Base-by-base conservation (phyloP, 2,329 filamentous ascomycete species). In the Septoria linicola region DNA sequence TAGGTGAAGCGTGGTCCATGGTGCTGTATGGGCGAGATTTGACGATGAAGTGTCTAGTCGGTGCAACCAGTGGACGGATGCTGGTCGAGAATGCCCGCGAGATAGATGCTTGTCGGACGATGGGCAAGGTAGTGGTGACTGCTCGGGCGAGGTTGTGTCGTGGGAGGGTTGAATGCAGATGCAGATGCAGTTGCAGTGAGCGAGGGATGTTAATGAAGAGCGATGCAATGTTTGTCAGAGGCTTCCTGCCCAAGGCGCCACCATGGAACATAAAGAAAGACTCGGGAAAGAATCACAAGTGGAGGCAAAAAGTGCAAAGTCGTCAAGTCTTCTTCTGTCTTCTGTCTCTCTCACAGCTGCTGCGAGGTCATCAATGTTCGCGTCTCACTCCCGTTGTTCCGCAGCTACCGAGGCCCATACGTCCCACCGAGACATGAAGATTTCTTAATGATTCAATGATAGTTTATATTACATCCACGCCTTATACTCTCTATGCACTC, bases 1-100 rank as follows among this genome's bases (percentile, higher is more conserved):
- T 69, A n/a, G 59, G 45, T n/a, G 61, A 55, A 25, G 62, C 51
- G 25, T 58, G 49, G 36, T 64, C 60, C 61, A 64, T 63, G 42
- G 41, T 39, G 41, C n/a, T 32, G 30, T 37, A 35, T 37, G 50
- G 30, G n/a, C n/a, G n/a, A n/a, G n/a, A 30, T 13, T 42, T 27
- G 23, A 5, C 23, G 23, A 5, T 27, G 23, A 27, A 27, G 23
- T 5, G 16, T 7, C 16, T 3, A 39, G 20, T 11, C 35, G 10
- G 34, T 14, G 31, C 16, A 3, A n/a, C 16, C 3, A 6, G 32
- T 39, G 27, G 27, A 16, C 19, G n/a, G 21, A n/a, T 36, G 42
- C 42, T 17, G 31, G 43, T 20, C 8, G 17, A n/a, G n/a, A n/a
- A 35, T 34, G 41, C n/a, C 3, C 17, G 13, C 20, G 20, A 16